Percentiles rank a stretch among this genome's conserved stretches.
Conservation (phyloP, 768 basidiomycete species). For the Cystobasidium tubakii region DNA sequence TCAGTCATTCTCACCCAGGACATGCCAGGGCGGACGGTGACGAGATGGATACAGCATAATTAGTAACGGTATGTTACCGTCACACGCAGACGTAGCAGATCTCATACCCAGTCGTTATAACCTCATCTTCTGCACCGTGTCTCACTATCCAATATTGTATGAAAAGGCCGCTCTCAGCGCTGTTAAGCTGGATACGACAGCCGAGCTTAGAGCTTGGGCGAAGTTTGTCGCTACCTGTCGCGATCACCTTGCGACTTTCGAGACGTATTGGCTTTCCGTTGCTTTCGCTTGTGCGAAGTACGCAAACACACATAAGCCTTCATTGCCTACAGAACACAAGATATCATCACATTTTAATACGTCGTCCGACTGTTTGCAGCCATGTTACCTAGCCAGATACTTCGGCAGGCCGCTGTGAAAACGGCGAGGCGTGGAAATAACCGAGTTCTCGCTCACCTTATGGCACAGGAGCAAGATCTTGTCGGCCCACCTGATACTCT, state of each 20-base stretch:
- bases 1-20: not conserved
- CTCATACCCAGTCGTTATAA: slow-evolving; percentile 1
- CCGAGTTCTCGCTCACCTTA: slow-evolving; percentile 1
- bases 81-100: too few relatives aligned
- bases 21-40: not conserved
- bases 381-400: not conserved
- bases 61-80: not conserved
- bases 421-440: not conserved
- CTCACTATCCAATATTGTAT: not conserved
- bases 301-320: too few relatives aligned
- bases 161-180: too few relatives aligned
- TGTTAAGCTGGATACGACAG: too few relatives aligned
- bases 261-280: too few relatives aligned
- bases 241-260: too few relatives aligned
- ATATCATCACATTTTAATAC: not conserved
- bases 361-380: not conserved
- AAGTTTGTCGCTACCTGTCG: too few relatives aligned
- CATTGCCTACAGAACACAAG: not conserved
- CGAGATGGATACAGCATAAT: not conserved
- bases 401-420: not conserved
- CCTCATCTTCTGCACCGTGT: not conserved
- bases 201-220: too few relatives aligned
- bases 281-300: too few relatives aligned
- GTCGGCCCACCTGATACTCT: slow-evolving; percentile 42
- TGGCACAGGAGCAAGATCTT: slow-evolving; percentile 33